Base-by-base conservation (phyloP, 2,329 filamentous ascomycete species). In the Eutypella sp. region DNA sequence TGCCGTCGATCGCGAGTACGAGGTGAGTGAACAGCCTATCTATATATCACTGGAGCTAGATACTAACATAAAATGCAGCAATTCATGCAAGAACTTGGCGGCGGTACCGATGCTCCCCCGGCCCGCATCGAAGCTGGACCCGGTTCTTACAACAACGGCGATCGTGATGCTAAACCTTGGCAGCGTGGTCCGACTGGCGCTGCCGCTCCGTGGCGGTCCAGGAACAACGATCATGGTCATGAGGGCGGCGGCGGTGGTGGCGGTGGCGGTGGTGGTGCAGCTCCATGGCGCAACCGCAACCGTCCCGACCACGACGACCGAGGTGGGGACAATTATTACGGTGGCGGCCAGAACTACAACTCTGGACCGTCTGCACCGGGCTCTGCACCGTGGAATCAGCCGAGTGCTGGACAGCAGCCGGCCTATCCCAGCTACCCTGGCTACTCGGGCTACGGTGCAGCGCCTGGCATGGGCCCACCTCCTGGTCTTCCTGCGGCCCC, bases 81-180 rank as follows among this genome's bases (percentile, higher is more conserved):
- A 83, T 89, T 99, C 63, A 96, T 99, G 90, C 87, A 95, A 80
- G 93, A 97, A 76, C 81, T 97, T 57, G 89, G 86, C 51, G 89
- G 89, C 52, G 86, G 84, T 50, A 78, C 83, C 44, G 68, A 72
- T 46, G 77, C 73, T 44, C 79, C 85, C 31, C 85, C 84, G 56
- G 85, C 84, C 54, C 88, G 87, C 52, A 96, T 99, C 61, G 93
- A 95, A 70, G 89, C 85, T 52, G 89, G 87, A 11, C 87, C 89
- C 47, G 81, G 81, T 45, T 75, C 74, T 29, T 80, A 78, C 53
- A 78, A 79, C 68, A 81, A 66, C 49, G 67, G 69, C 47, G 73
- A 73, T 53, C 40, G 57, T 24, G 82, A 85, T 56, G 74, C 80
- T 56, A 92, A 89, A 68, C 91, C 91, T 42, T 96, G 90, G 90